Conservation (phyloP, 805 yeast species). For the Ogataea sp. region DNA sequence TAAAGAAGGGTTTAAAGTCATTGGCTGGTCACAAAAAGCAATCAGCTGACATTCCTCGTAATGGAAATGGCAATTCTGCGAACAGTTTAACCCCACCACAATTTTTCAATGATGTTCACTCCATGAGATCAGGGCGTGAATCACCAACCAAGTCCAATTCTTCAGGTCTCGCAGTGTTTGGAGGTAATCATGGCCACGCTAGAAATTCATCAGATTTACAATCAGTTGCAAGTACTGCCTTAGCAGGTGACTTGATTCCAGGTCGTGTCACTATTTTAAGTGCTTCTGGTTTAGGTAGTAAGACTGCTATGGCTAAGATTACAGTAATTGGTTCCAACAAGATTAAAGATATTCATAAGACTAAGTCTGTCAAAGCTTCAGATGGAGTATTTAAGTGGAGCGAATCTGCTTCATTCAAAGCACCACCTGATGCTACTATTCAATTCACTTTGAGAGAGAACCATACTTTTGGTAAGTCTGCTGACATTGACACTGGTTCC, state of each 20-base stretch:
- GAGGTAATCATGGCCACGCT: constrained; percentile 3
- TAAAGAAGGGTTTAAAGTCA: constrained; percentile 13
- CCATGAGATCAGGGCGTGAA: constrained; percentile 26
- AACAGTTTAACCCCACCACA: constrained; percentile 8
- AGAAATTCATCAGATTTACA: constrained; percentile 23
- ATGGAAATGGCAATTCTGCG: constrained; percentile 5
- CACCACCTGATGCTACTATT: constrained; percentile 52
- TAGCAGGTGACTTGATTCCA: constrained; percentile 33
- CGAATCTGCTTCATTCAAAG: constrained; percentile 61
- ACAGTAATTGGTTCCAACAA: constrained; percentile 29
- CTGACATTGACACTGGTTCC: constrained; percentile 52
- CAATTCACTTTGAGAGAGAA: constrained; percentile 55
- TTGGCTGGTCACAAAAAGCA: constrained; percentile 9
- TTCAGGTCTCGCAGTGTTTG: too few relatives aligned
- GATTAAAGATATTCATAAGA: constrained; percentile 54
- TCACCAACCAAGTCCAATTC: neutral
- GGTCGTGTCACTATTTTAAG: constrained; percentile 49
- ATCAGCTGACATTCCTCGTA: constrained; percentile 10
- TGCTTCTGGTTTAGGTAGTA: constrained; percentile 12
- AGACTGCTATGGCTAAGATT: constrained; percentile 43
- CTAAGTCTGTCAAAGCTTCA: constrained; percentile 47
- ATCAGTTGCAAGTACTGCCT: constrained; percentile 28
- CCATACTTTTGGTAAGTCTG: constrained; percentile 67
- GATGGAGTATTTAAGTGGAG: constrained; percentile 46
- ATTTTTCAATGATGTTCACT: constrained; percentile 26